These are phyloP conservation scores for Leccinum fibrillosum DNA, from an alignment of 768 basidiomycete species.

Conservation along the genomic window DNA sequence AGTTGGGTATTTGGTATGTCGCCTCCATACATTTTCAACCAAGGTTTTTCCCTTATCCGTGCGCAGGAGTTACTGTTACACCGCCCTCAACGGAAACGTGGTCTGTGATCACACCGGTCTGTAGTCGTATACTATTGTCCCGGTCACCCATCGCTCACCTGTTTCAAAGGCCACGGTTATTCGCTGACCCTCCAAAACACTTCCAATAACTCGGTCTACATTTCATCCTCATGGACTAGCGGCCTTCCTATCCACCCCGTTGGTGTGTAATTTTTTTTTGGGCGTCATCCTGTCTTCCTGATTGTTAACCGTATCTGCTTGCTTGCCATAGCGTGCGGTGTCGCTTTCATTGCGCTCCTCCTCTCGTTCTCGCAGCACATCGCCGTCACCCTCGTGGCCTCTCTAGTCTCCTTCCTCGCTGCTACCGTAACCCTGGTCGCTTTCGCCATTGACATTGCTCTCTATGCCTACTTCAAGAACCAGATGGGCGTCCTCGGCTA, in stretches of 20 bases:
- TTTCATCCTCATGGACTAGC: constrained; percentile 63
- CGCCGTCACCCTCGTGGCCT: constrained; percentile 40
- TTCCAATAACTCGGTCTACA: constrained; percentile 31
- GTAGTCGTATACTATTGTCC: constrained; percentile 1
- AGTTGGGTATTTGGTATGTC: constrained; percentile 73
- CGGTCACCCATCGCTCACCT: background rate
- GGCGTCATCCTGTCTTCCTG: background rate
- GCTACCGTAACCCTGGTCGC: constrained; percentile 66
- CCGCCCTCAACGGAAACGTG: constrained; percentile 36
- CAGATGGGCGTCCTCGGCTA: constrained; percentile 48
- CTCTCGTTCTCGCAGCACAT: constrained; percentile 60
- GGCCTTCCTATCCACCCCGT: constrained; percentile 75
- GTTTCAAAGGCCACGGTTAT: constrained; percentile 52
- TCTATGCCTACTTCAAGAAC: constrained; percentile 59
- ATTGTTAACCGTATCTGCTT: constrained; percentile 3
- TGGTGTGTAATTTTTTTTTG: constrained; percentile 41
- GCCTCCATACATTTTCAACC: background rate
- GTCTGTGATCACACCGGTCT: constrained; percentile 47
- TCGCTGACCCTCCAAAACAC: constrained; percentile 32
- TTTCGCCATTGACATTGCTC: constrained; percentile 74
- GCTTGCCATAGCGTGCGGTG: constrained; percentile 39
- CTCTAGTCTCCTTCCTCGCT: constrained; percentile 61
- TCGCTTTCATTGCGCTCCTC: constrained; percentile 62
- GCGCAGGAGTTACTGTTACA: constrained; percentile 61
- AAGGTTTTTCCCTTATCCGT: constrained; percentile 3